Conservation (phyloP, 2,329 filamentous ascomycete genomes). For the Colletotrichum abscissum region DNA sequence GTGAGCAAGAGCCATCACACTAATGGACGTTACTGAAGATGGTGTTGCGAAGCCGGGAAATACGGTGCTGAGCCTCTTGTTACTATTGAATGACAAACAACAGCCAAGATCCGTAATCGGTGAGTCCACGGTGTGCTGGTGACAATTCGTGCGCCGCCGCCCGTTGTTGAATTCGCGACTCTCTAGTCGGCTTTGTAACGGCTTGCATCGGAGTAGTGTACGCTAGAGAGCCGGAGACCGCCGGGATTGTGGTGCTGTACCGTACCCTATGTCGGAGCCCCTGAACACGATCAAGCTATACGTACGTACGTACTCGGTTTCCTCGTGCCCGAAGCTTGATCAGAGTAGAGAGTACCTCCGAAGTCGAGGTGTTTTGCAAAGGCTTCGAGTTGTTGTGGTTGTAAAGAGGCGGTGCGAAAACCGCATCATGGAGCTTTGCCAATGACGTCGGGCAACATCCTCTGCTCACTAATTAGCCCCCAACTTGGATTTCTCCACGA, state of each 20-base stretch:
- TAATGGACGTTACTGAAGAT: not conserved
- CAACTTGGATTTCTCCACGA: not conserved
- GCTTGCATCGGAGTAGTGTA: not conserved
- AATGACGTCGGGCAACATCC: not conserved
- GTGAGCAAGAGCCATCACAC: not conserved
- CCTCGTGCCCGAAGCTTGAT: not conserved
- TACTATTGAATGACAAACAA: not conserved
- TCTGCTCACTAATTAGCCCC: not conserved
- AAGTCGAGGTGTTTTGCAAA: not conserved
- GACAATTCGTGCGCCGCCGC: not conserved
- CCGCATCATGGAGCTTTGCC: not conserved
- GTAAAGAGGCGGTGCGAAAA: not conserved
- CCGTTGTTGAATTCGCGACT: not conserved
- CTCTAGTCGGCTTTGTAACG: no score
- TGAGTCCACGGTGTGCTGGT: not conserved
- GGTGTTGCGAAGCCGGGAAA: not conserved
- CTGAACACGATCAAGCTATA: not conserved
- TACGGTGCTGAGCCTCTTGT: not conserved
- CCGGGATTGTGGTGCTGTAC: not conserved
- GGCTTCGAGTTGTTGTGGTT: not conserved
- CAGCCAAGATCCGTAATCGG: not conserved
- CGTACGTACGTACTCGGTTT: not conserved
- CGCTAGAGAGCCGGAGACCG: not conserved
- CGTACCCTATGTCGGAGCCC: not conserved
- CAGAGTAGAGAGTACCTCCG: not conserved